Evolutionary conservation across 257 asterid species (phyloP).

Genomic region (Knoxia roxburghii): DNA sequence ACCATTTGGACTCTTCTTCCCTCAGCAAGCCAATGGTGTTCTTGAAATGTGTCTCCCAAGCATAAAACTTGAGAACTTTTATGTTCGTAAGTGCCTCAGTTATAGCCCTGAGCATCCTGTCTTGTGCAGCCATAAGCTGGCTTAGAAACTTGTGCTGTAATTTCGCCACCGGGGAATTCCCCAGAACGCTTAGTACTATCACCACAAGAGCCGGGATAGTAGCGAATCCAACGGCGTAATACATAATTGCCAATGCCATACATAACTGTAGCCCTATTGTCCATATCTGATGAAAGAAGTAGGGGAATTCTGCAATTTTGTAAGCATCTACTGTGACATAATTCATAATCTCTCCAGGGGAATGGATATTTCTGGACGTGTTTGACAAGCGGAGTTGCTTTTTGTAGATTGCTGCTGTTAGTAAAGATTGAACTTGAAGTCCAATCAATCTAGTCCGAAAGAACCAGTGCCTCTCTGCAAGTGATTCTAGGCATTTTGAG

Average conservation of each 20-base stretch:
- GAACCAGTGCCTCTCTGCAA: slow-evolving; percentile 37
- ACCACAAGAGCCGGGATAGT: slow-evolving; percentile 24
- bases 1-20: slow-evolving; percentile 24
- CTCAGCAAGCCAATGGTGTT: slow-evolving; percentile 21
- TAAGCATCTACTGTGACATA: slow-evolving; percentile 34
- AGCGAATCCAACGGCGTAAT: slow-evolving; percentile 31
- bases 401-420: slow-evolving; percentile 29
- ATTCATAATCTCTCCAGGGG: slow-evolving; percentile 35
- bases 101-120: slow-evolving; percentile 27
- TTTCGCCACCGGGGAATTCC: slow-evolving; percentile 31
- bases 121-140: slow-evolving; percentile 36
- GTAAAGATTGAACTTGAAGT: slow-evolving; percentile 24
- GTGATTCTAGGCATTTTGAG: slow-evolving; percentile 31
- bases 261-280: slow-evolving; percentile 29
- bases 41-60: slow-evolving; percentile 38
- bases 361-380: slow-evolving; percentile 22
- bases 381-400: slow-evolving; percentile 33
- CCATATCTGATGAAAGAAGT: slow-evolving; percentile 37
- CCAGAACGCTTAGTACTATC: slow-evolving; percentile 21
- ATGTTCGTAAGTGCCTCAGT: slow-evolving; percentile 30
- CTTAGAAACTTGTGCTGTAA: slow-evolving; percentile 25
- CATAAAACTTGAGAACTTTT: slow-evolving; percentile 35
- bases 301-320: slow-evolving; percentile 31
- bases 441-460: slow-evolving; percentile 32
- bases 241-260: slow-evolving; percentile 24